Percentiles rank a stretch among this genome's conserved stretches.
Conservation (phyloP, 75 land plant species). For the Pseudotsuga menziesii region DNA sequence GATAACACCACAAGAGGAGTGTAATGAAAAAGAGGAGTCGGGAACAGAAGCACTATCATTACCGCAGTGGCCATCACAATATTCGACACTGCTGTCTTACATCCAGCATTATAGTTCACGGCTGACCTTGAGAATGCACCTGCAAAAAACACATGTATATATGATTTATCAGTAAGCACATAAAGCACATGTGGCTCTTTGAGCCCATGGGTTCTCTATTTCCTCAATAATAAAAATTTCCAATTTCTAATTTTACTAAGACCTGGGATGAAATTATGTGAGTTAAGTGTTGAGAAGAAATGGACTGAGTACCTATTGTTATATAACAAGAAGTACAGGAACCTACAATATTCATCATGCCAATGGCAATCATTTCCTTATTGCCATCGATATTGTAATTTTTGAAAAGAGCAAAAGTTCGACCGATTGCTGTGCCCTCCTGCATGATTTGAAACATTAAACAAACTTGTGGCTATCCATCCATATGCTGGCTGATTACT, state of each 20-base stretch:
- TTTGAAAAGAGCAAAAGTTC: constrained; percentile 36
- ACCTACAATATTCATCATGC: constrained; percentile 35
- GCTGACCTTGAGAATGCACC: constrained; percentile 85
- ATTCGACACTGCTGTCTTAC: constrained; percentile 78
- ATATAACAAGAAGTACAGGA: constrained; percentile 43
- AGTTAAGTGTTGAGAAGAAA: no score
- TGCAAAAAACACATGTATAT: constrained; percentile 18
- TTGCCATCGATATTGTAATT: constrained; percentile 48
- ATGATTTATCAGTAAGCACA: no score
- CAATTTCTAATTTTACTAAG: no score
- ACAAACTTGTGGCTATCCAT: no score
- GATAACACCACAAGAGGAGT: constrained; percentile 75
- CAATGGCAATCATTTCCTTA: constrained; percentile 46
- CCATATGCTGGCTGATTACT: no score
- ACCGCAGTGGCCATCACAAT: constrained; percentile 77
- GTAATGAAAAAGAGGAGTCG: constrained; percentile 78
- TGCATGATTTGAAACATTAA: background rate
- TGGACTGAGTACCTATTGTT: constrained; percentile 22
- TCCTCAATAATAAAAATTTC: no score
- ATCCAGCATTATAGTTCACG: constrained; percentile 83
- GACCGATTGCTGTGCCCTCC: constrained; percentile 41
- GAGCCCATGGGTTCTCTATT: no score
- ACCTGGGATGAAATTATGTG: no score
- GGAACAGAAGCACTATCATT: constrained; percentile 63
- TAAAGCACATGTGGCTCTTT: no score